These are phyloP conservation scores for Zoysia matrella DNA, from an alignment of 202 grass and related monocot species.

Conservation along the genomic window DNA sequence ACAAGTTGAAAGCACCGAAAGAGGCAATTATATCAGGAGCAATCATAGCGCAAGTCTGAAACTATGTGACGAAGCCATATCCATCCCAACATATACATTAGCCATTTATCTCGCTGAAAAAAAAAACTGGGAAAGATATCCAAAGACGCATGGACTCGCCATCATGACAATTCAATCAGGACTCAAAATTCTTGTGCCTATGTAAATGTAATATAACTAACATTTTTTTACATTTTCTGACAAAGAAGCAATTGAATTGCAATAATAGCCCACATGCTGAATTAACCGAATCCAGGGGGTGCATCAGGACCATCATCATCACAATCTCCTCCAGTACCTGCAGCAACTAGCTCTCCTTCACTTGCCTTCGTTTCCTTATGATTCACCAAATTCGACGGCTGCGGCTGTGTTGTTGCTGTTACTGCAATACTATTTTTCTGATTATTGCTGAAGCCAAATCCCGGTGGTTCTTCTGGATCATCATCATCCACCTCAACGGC, in stretches of 20 bases:
- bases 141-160: background rate
- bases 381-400: conserved; percentile 28
- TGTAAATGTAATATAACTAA: conserved; percentile 15
- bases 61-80: background rate
- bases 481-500: conserved; percentile 51
- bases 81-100: conserved; percentile 18
- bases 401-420: conserved; percentile 16
- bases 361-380: conserved; percentile 33
- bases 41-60: background rate
- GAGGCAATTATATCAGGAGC: background rate
- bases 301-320: conserved; percentile 59
- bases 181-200: conserved; percentile 17
- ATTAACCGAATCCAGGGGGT: conserved; percentile 77
- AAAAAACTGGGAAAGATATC: background rate
- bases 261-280: conserved; percentile 11
- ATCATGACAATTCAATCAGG: background rate
- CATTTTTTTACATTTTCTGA: conserved; percentile 9
- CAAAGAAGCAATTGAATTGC: background rate
- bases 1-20: background rate
- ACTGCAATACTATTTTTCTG: conserved; percentile 6
- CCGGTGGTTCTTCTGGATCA: conserved; percentile 76
- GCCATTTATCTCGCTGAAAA: conserved; percentile 5
- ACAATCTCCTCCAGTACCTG: background rate
- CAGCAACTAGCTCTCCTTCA: conserved; percentile 33
- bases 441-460: conserved; percentile 65